These are phyloP conservation scores for Chlorencoelia australis DNA, from an alignment of 2,329 filamentous ascomycete genomes.

Conservation along the genomic window DNA sequence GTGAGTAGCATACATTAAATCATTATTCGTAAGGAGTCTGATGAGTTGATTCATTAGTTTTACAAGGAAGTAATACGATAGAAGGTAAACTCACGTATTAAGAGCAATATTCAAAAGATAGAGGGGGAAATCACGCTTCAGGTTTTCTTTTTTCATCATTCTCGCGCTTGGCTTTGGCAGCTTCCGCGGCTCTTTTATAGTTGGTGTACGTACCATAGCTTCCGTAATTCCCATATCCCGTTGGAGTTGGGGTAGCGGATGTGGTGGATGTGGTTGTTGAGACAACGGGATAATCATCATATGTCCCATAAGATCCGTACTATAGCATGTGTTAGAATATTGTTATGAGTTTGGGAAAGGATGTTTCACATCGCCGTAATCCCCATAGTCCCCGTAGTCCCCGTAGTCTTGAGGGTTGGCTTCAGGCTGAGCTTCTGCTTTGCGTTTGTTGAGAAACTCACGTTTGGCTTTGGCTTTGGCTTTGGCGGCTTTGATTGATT, in stretches of 20 bases:
- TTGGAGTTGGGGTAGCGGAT: too few relatives aligned
- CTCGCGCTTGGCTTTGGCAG: constrained; percentile 5
- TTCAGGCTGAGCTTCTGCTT: constrained; percentile 5
- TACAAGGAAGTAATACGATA: too few relatives aligned
- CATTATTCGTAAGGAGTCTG: constrained; percentile 7
- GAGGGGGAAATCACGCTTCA: background rate
- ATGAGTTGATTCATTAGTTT: background rate
- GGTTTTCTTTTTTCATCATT: background rate
- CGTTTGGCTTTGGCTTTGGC: background rate
- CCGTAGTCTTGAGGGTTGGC: constrained; percentile 2
- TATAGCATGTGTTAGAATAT: background rate
- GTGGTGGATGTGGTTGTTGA: background rate
- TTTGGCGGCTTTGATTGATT: background rate
- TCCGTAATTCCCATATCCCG: constrained; percentile 5
- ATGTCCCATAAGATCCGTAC: background rate
- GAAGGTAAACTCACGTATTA: constrained; percentile 4
- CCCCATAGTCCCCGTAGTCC: constrained; percentile 2
- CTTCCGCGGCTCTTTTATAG: too few relatives aligned
- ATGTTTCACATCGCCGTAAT: too few relatives aligned
- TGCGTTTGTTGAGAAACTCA: constrained; percentile 1
- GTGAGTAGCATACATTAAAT: constrained; percentile 8
- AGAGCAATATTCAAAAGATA: background rate
- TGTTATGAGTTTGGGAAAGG: background rate
- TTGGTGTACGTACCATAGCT: constrained; percentile 6
- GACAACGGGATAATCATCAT: background rate